Evolutionary conservation across 1,284 basidiomycete species (phyloP).

Genomic region (Boletus smithii): DNA sequence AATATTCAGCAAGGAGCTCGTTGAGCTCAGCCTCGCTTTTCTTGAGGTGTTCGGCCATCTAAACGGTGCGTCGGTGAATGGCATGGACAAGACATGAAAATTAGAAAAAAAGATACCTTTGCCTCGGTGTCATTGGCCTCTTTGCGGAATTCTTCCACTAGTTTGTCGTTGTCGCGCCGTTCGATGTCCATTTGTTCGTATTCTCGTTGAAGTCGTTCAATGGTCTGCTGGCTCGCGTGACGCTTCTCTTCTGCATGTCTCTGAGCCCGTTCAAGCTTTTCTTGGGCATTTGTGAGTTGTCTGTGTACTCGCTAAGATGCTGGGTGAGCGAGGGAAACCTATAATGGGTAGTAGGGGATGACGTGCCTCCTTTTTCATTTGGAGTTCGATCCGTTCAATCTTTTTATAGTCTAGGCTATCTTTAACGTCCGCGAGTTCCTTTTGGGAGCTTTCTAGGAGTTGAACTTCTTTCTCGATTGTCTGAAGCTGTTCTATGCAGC

Average conservation of each 20-base stretch:
- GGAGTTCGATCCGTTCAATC: conserved; percentile 67
- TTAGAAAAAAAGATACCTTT: conserved; percentile 42
- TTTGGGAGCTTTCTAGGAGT: conserved; percentile 58
- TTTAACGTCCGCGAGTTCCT: conserved; percentile 60
- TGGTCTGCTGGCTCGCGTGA: conserved; percentile 59
- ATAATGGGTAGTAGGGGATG: background rate
- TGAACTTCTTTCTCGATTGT: conserved; percentile 67
- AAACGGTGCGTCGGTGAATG: conserved; percentile 6
- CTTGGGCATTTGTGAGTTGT: conserved; percentile 71
- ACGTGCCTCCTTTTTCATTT: conserved; percentile 62
- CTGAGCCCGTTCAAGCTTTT: conserved; percentile 73
- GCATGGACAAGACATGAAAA: background rate
- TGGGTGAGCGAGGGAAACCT: background rate
- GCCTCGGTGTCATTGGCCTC: conserved; percentile 63
- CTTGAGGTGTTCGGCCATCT: conserved; percentile 75
- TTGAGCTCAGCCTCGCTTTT: conserved; percentile 71
- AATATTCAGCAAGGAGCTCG: conserved; percentile 76
- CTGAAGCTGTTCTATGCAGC: conserved; percentile 67
- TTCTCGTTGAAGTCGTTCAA: conserved; percentile 69
- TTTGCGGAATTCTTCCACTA: conserved; percentile 67
- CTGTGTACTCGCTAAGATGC: conserved; percentile 62
- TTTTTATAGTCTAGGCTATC: conserved; percentile 67
- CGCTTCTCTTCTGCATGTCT: conserved; percentile 74
- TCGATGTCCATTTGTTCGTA: conserved; percentile 75
- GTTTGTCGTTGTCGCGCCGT: conserved; percentile 69